Evolutionary conservation across 306 rosid species (phyloP), one percentile per base, ranked within the genome.

Genomic region (Vigna hirtella): DNA sequence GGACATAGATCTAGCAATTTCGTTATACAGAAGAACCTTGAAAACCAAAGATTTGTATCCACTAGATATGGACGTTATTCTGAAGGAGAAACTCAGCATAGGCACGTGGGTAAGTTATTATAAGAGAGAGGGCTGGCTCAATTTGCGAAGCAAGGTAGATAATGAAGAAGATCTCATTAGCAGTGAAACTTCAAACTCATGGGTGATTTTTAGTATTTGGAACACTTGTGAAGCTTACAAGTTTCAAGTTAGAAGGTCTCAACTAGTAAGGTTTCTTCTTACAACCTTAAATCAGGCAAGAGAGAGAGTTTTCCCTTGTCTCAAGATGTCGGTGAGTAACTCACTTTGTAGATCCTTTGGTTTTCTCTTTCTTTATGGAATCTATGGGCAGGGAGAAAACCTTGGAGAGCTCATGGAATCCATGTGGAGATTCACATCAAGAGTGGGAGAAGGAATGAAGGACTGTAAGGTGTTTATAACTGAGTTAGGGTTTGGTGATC

Each of bases 71-170:
- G 91, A 88, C 26, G 71, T 69, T 55, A 90, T 90, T 76, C 82
- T 90, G 65, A 88, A 77, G 83, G 94, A 88, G 76, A 90, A 86
- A 42, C 82, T 84, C 5, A 90, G 85, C 64, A 70, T 90, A 11
- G 94, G 90, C 14, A 88, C 94, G 22, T 90, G 94, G 94, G 85
- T 90, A 14, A 67, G 86, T 28, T 90, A 88, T 55, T 88, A 68
- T 57, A 81, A 85, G 64, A 78, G 84, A 47, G 88, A 86, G 36
- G 72, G 72, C 8, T 83, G 85, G 83, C 57, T 83, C 70, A 80
- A 85, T 55, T 58, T 76, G 61, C 53, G 47, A 52, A 68, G 63
- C 32, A 67, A 76, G 48, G 76, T 81, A 72, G 52, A 74, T 4
- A 48, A 57, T 28, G 42, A 83, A 56, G 77, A 73, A 11, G 28